Base-by-base conservation (phyloP, 2,329 filamentous ascomycete genomes). In the Aquanectria penicillioides region DNA sequence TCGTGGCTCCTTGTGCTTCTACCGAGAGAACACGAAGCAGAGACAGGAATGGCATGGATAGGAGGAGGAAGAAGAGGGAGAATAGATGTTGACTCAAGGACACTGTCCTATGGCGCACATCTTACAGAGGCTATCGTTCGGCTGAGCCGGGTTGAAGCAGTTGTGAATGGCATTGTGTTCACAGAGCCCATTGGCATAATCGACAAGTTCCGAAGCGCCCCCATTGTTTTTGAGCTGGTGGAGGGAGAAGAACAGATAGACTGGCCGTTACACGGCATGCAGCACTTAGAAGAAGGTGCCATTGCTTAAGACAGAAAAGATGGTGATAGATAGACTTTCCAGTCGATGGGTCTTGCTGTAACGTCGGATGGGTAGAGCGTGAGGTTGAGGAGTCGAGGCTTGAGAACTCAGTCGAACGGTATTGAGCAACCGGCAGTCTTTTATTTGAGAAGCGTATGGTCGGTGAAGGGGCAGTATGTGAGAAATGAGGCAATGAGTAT, bases 51-150 rank as follows among this genome's bases (percentile, higher is more conserved):
- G n/a, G n/a, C n/a, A n/a, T 49, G 20, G 33, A 12, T 20, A 22
- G 11, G 22, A 26, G 33, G 23, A 20, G 26, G 38, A 22, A 33
- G 33, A 23, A 23, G 17, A n/a, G 31, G 31, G 31, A 20, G 13
- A 11, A 28, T 22, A 18, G 18, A 20, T 6, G 26, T 11, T 28
- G 34, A 15, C 17, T 66, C 57, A 67, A 17, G 67, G 59, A 18
- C 67, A 69, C 40, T 69, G 67, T 25, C 64, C 64, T 26, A 54
- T 54, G 18, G 63, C 61, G 31, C 68, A 70, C 68, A 70, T 70
- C 29, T 61, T 60, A 56, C 68, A 70, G 33, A 67, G 66, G 3
- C 28, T 60, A 15, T 59, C 58, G 18, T 62, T 65, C 23, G 62
- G 41, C 11, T 62, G 57, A 18, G 61, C 64, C 15, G 56, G 56